Evolutionary conservation across 2,329 filamentous ascomycete genomes (phyloP), one percentile per base, ranked within the genome.

Genomic region (Sarocladiaceae sp.): DNA sequence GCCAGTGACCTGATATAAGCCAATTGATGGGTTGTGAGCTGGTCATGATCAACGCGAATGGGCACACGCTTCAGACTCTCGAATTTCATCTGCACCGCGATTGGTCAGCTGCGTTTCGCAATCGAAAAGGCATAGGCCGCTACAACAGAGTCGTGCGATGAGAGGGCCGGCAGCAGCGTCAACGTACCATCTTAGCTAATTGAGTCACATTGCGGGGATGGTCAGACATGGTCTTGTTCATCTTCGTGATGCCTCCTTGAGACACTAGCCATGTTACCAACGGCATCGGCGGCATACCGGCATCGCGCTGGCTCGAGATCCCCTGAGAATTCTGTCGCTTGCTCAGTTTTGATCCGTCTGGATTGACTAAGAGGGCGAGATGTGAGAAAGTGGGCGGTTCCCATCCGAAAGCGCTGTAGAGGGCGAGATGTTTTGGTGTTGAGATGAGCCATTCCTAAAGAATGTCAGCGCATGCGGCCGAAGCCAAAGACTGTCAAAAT

Each of bases 381-480:
- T 93, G 87, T n/a, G 81, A 85, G 61, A 88, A 93, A n/a, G 68
- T 63, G 0, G 87, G 87, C 1, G 81, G 72, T 21, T 73, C 59
- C 87, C 87, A 93, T 4, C 78, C 74, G 57, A 93, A 85, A 2
- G 85, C 85, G 40, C 85, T 65, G 59, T 93, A 93, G n/a, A 93
- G 61, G 33, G 76, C 70, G 33, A 79, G 61, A 54, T 83, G 79
- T 49, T 76, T 86, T 1, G 90, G 89, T 0, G 93, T 97, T 1
- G 90, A 95, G 26, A 91, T 80, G 67, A 98, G 85, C 93, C 93
- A 98, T 76, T 98, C 93, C 74, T 41, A 16, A 49, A 19, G 23
- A 23, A 5, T 13, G 50, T 20, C 4, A 15, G 9, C 10, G 33
- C 4, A 6, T 13, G n/a, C 15, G 37, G 13, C 13, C 13, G n/a